phyloP scores from a whole-genome alignment of 2,329 filamentous ascomycete species.

The Thermomyces lanuginosus region DNA sequence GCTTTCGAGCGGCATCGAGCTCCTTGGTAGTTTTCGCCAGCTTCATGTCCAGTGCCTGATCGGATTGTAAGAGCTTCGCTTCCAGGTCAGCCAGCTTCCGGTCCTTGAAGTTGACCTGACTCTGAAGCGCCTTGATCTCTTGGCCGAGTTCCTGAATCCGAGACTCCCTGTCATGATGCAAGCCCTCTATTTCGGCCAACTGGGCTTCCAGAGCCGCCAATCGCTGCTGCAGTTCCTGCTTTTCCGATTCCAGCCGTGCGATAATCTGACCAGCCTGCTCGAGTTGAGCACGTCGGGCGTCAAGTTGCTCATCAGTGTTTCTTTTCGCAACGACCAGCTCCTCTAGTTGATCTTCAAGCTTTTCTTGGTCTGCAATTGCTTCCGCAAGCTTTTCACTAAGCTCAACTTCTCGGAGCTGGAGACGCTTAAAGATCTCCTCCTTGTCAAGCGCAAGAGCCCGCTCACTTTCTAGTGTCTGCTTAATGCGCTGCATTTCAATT shows the following conservation, averaged over 20 bases:
- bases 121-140: conserved; percentile 81
- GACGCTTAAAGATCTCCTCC: conserved; percentile 95
- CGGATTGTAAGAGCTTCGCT: conserved; percentile 61
- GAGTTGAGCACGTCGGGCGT: conserved; percentile 61
- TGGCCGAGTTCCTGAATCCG: conserved; percentile 63
- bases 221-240: conserved; percentile 52
- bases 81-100: conserved; percentile 81
- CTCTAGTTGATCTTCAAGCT: conserved; percentile 84
- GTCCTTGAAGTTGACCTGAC: conserved; percentile 75
- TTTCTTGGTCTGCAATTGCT: conserved; percentile 85
- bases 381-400: conserved; percentile 84
- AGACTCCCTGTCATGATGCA: conserved; percentile 55
- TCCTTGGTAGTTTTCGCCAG: conserved; percentile 64
- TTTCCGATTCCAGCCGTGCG: conserved; percentile 69
- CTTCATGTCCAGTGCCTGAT: conserved; percentile 81
- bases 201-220: conserved; percentile 54
- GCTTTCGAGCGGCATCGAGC: conserved; percentile 53
- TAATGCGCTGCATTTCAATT: conserved; percentile 71
- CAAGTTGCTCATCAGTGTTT: conserved; percentile 68
- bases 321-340: conserved; percentile 78
- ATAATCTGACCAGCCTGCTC: conserved; percentile 87
- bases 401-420: conserved; percentile 81
- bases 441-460: conserved; percentile 91
- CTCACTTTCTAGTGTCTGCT: conserved; percentile 90
- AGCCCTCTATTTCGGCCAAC: conserved; percentile 52